Conservation (phyloP, 2,329 filamentous ascomycete genomes). For the Paecilomyces dactylethromorphus region DNA sequence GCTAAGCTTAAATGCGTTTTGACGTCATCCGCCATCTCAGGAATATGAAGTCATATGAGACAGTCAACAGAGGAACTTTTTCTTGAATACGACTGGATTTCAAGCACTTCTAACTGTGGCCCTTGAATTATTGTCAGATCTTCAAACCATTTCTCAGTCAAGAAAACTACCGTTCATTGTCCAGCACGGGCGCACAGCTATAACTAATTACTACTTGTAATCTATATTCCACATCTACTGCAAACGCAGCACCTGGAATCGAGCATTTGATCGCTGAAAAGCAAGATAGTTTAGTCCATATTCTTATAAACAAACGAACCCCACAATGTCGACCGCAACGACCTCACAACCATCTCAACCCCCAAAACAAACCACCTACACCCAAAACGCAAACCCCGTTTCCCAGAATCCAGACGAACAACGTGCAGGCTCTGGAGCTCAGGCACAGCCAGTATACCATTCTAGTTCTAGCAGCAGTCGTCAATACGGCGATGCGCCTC, state of each 20-base stretch:
- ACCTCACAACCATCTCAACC: slow-evolving; percentile 21
- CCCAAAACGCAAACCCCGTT: slow-evolving; percentile 26
- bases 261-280: background rate
- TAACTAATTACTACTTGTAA: background rate
- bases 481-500: slow-evolving; percentile 18
- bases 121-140: background rate
- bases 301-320: background rate
- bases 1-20: background rate
- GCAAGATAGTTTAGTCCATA: background rate
- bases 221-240: background rate
- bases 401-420: slow-evolving; percentile 18
- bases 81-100: background rate
- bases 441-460: background rate
- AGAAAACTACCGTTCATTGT: background rate
- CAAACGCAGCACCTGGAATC: background rate
- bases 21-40: background rate
- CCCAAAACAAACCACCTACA: slow-evolving; percentile 27
- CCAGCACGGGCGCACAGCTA: background rate
- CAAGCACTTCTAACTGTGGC: too few species aligned
- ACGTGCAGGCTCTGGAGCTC: background rate
- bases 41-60: background rate
- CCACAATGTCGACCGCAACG: slow-evolving; percentile 1
- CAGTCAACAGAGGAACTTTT: background rate
- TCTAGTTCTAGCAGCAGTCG: slow-evolving; percentile 1
- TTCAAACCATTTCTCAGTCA: background rate